Percentiles rank a stretch among this genome's conserved stretches.
Conservation (phyloP, 805 yeast genomes). For the Candida insectorum region DNA sequence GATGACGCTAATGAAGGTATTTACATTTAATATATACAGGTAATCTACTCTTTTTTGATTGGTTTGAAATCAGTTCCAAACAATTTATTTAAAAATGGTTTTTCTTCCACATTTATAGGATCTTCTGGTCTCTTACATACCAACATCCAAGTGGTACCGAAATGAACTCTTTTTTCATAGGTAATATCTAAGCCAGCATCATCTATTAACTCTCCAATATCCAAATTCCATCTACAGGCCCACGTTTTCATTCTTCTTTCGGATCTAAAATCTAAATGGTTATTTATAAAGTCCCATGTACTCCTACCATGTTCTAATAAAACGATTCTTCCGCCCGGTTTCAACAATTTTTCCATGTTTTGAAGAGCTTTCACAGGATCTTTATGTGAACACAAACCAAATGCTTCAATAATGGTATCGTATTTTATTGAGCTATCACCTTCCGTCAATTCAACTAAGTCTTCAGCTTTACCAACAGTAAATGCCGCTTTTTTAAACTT, state of each 20-base stretch:
- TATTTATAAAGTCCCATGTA: slow-evolving; percentile 70
- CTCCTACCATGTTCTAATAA: slow-evolving; percentile 93
- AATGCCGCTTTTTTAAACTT: slow-evolving; percentile 71
- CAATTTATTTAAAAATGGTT: slow-evolving; percentile 39
- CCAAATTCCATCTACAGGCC: slow-evolving; percentile 98
- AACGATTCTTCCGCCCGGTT: slow-evolving; percentile 87
- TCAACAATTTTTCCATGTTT: slow-evolving; percentile 68
- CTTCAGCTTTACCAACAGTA: slow-evolving; percentile 88
- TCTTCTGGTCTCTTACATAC: slow-evolving; percentile 76
- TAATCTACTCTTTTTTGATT: slow-evolving; percentile 18
- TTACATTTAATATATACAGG: slow-evolving; percentile 14
- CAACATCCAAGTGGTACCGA: slow-evolving; percentile 90
- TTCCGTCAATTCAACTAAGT: slow-evolving; percentile 56
- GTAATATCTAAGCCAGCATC: slow-evolving; percentile 82
- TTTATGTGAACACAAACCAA: slow-evolving; percentile 93
- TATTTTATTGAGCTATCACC: slow-evolving; percentile 50
- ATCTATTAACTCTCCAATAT: slow-evolving; percentile 82
- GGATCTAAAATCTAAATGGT: slow-evolving; percentile 77
- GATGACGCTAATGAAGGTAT: slow-evolving; percentile 13
- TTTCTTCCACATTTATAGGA: slow-evolving; percentile 42
- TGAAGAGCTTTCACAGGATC: slow-evolving; percentile 82
- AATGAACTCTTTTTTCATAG: slow-evolving; percentile 74
- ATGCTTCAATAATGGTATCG: slow-evolving; percentile 90
- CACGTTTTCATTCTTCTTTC: slow-evolving; percentile 80
- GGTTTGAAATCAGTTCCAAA: slow-evolving; percentile 34